Evolutionary conservation across 805 yeast species (phyloP).

Genomic region (Cyberlindnera bimundalis): DNA sequence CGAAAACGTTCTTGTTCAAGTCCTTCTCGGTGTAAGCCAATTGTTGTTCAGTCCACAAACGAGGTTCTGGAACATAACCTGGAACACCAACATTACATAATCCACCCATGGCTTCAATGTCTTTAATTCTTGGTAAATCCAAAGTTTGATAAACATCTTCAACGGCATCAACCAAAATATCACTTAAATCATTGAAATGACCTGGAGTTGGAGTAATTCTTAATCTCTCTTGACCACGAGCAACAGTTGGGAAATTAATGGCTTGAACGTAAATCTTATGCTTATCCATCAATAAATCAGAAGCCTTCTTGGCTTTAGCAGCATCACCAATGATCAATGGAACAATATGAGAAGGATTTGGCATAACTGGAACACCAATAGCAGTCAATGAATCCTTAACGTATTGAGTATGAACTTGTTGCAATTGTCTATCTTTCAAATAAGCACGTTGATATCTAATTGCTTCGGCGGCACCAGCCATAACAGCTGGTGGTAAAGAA

Average conservation of each 20-base stretch:
- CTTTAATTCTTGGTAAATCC: conserved; percentile 66
- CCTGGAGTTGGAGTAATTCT: conserved; percentile 99
- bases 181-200: conserved; percentile 73
- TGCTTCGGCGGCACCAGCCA: conserved; percentile 93
- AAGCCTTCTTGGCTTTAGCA: conserved; percentile 83
- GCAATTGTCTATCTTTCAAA: conserved; percentile 72
- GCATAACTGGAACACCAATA: conserved; percentile 90
- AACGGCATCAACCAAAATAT: conserved; percentile 71
- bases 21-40: conserved; percentile 58
- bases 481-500: conserved; percentile 92
- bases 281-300: conserved; percentile 80
- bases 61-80: conserved; percentile 44
- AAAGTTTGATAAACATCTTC: conserved; percentile 78
- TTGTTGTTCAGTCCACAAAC: conserved; percentile 87
- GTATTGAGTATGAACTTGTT: conserved; percentile 81
- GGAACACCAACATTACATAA: conserved; percentile 81
- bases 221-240: conserved; percentile 92
- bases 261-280: conserved; percentile 95
- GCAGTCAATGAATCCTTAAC: conserved; percentile 68
- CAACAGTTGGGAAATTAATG: conserved; percentile 96
- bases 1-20: conserved; percentile 62
- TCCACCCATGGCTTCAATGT: conserved; percentile 84
- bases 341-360: conserved; percentile 96
- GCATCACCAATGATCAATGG: conserved; percentile 96
- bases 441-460: conserved; percentile 80